Evolutionary conservation across 192 early-diverging fungal genomes (phyloP).

Genomic region (Linnemannia hyalina): DNA sequence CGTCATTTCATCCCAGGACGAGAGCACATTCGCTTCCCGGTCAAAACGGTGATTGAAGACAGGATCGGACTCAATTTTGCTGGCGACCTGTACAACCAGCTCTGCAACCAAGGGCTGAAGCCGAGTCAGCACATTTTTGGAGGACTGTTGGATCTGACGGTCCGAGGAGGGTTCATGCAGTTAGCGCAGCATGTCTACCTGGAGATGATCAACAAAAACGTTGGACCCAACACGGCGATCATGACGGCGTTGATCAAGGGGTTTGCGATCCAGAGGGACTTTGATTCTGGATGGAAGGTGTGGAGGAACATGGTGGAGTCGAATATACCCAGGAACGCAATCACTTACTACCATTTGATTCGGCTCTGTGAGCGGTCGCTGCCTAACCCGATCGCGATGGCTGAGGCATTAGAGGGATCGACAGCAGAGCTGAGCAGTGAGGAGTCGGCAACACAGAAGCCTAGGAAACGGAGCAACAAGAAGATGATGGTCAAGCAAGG

Average conservation of each 20-base stretch:
- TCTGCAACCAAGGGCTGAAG: slow-evolving; percentile 32
- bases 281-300: slow-evolving; percentile 49
- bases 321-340: slow-evolving; percentile 42
- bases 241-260: slow-evolving; percentile 48
- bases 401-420: neutral
- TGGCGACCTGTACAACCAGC: slow-evolving; percentile 25
- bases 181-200: slow-evolving; percentile 36
- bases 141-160: slow-evolving; percentile 21
- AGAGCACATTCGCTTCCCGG: slow-evolving; percentile 13
- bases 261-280: slow-evolving; percentile 42
- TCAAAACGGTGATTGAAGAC: slow-evolving; percentile 27
- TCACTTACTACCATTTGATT: slow-evolving; percentile 48
- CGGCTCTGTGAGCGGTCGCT: slow-evolving; percentile 50
- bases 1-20: slow-evolving; percentile 8
- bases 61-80: slow-evolving; percentile 39
- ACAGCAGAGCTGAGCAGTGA: neutral
- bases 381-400: slow-evolving; percentile 15
- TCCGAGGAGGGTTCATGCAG: slow-evolving; percentile 15
- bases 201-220: slow-evolving; percentile 33
- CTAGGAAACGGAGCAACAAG: neutral
- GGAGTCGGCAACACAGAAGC: neutral
- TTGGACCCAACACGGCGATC: slow-evolving; percentile 45
- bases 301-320: slow-evolving; percentile 45
- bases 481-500: neutral
- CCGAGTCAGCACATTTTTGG: slow-evolving; percentile 45